Conservation (phyloP, 2,329 filamentous ascomycete genomes). For the Ophiostoma sp. region DNA sequence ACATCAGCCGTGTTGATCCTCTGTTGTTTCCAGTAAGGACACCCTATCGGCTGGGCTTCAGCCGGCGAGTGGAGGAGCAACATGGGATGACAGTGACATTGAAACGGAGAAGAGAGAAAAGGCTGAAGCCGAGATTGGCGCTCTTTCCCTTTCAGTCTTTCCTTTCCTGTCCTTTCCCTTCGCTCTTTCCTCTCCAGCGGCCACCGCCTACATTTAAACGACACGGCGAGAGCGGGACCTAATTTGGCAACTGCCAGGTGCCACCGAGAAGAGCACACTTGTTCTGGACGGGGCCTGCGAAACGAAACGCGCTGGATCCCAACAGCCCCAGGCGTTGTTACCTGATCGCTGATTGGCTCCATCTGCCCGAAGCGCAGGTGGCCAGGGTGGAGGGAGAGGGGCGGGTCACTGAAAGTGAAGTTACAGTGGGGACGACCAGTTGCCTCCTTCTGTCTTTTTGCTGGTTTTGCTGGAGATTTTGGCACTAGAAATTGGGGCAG, state of each 20-base stretch:
- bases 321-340: not conserved
- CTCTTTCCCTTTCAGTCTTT: too few relatives aligned
- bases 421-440: not conserved
- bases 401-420: not conserved
- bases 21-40: not conserved
- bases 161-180: too few relatives aligned
- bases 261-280: not conserved
- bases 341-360: slow-evolving; percentile 34
- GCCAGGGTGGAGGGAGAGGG: slow-evolving; percentile 22
- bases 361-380: slow-evolving; percentile 33
- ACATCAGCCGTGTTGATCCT: not conserved
- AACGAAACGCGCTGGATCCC: slow-evolving; percentile 1
- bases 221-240: not conserved
- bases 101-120: not conserved
- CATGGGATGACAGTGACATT: not conserved
- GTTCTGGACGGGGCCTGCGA: not conserved
- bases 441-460: slow-evolving; percentile 7
- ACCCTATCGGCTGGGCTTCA: slow-evolving; percentile 8
- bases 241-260: not conserved
- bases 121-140: not conserved
- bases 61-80: not conserved
- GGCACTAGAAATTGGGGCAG: not conserved
- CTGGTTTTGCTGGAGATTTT: not conserved
- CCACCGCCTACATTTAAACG: not conserved
- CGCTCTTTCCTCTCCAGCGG: not conserved